phyloP scores from a whole-genome alignment of 2,329 filamentous ascomycete species.

The Colletotrichum destructivum region DNA sequence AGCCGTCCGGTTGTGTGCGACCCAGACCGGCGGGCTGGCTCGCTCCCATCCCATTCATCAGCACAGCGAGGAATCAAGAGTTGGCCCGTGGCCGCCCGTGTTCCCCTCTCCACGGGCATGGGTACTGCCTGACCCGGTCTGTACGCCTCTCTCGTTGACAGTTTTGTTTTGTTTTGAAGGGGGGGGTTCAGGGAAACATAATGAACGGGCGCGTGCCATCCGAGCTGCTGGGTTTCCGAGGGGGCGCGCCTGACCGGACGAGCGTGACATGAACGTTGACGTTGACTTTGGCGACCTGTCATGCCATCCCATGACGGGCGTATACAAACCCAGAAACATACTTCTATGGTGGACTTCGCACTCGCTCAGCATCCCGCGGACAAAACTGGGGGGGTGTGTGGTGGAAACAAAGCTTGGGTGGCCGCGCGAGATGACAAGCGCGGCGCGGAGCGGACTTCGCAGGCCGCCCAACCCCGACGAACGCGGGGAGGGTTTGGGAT shows the following conservation, averaged over 20 bases:
- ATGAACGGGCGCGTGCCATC: constrained; percentile 2
- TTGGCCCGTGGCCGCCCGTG: constrained; percentile 31
- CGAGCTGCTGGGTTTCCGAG: background rate
- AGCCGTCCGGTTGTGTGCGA: constrained; percentile 3
- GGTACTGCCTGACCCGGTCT: background rate
- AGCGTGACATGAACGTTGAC: constrained; percentile 17
- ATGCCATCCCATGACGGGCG: constrained; percentile 14
- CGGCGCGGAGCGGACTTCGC: constrained; percentile 35
- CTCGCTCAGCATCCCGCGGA: background rate
- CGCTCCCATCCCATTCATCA: background rate
- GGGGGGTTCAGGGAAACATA: background rate
- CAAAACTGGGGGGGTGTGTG: background rate
- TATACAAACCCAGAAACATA: too few species aligned
- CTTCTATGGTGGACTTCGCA: background rate
- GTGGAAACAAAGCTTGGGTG: background rate
- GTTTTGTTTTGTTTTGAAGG: background rate
- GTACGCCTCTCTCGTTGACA: background rate
- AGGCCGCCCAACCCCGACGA: constrained; percentile 20
- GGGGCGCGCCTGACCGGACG: constrained; percentile 13
- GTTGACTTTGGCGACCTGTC: constrained; percentile 2
- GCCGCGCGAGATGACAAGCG: background rate
- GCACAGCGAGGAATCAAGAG: constrained; percentile 23
- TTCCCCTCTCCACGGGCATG: background rate
- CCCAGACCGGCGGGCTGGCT: background rate
- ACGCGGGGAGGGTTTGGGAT: background rate